Evolutionary conservation across 768 basidiomycete species (phyloP), one percentile per base, ranked within the genome.

Genomic region (Tulasnella sp.): DNA sequence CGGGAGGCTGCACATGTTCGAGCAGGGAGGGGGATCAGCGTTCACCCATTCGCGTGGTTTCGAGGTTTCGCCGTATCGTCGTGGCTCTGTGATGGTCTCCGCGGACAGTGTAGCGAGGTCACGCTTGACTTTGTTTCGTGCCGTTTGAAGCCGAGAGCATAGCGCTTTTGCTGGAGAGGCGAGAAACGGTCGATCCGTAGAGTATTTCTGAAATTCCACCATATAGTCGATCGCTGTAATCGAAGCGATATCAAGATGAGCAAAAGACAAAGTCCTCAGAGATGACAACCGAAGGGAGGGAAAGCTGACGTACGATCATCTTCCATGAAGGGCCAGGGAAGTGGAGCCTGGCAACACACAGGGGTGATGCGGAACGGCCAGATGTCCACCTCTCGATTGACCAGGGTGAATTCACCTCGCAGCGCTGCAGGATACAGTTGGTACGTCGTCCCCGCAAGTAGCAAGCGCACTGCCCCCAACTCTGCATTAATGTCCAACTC

Each of bases 1-100:
- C 12, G 70, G 70, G 45, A 65, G 66, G 49, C 64, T 59, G 61
- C 69, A 71, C 42, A 69, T 65, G 61, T 71, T 71, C 64, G 65
- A 68, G 62, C 70, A 71, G 8, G 68, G 56, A 1, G 69, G 69
- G 2, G 69, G 55, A 25, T 68, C 66, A 30, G 63, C 64, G 30
- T 67, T 25, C 9, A 62, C 62, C 70, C 70, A 71, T 12, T 67
- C 62, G 11, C 34, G 30, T n/a, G 55, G 42, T 10, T 29, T 24
- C 5, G 52, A 17, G 17, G 45, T 44, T 22, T 61, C 42, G 29
- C 21, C 49, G 1, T n/a, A 24, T 53, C n/a, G n/a, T n/a, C 64
- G 58, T 1, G 59, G 46, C 22, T 49, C 42, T 21, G 30, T 44
- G 15, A 58, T 42, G 2, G 54, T 62, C 2, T 49, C 49, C 42